Evolutionary conservation across 2,329 filamentous ascomycete species (phyloP).

Genomic region (Didymella exigua): DNA sequence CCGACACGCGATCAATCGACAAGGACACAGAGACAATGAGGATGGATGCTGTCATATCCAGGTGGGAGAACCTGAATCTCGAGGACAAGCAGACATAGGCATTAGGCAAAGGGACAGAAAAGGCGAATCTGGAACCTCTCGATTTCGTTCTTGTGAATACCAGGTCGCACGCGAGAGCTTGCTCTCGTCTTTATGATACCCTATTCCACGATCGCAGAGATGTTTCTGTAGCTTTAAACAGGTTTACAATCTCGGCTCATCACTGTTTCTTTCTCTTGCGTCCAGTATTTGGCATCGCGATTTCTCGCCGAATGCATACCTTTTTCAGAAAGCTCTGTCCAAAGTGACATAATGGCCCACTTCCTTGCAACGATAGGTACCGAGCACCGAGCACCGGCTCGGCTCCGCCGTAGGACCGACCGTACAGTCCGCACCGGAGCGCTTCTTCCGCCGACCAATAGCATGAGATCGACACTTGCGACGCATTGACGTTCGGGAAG

Average conservation of each 20-base stretch:
- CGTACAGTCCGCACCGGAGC: neutral
- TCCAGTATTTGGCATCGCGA: neutral
- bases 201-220: neutral
- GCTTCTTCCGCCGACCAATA: slow-evolving; percentile 2
- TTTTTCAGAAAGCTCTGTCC: neutral
- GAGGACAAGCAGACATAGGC: slow-evolving; percentile 9
- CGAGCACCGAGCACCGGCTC: neutral
- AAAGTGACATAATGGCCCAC: slow-evolving; percentile 1
- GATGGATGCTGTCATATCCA: slow-evolving; percentile 39
- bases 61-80: slow-evolving; percentile 33
- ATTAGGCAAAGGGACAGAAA: neutral
- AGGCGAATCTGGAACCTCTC: neutral
- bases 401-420: neutral
- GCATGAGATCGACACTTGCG: neutral
- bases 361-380: neutral
- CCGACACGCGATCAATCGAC: slow-evolving; percentile 28
- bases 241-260: neutral
- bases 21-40: slow-evolving; percentile 23
- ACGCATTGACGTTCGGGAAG: slow-evolving; percentile 7
- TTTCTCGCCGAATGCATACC: neutral
- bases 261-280: neutral
- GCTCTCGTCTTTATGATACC: slow-evolving; percentile 10
- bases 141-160: neutral
- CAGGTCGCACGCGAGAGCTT: slow-evolving; percentile 2
- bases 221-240: neutral